Base-by-base conservation (phyloP, 805 yeast genomes). In the Candida sonorensis region DNA sequence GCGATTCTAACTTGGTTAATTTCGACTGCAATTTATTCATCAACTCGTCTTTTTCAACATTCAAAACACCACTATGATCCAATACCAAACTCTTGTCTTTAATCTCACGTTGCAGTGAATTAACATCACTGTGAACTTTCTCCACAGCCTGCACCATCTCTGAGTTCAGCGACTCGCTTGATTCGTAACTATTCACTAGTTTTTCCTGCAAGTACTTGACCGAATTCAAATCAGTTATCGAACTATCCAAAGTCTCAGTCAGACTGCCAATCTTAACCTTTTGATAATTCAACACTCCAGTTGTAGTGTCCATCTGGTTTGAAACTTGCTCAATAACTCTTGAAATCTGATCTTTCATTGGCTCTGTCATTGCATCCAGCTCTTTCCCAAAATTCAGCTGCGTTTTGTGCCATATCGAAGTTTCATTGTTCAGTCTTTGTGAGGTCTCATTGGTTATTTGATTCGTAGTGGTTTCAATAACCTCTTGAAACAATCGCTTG, bases 201-300 rank as follows among this genome's bases (percentile, higher is more conserved):
- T 10, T 19, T 10, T 19, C 10, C 21, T 19, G 7, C 21, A 19
- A 19, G 10, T 7, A 19, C 21, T 7, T 8, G 21, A n/a, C n/a
- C n/a, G n/a, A n/a, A n/a, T n/a, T n/a, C n/a, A n/a, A n/a, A n/a
- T n/a, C n/a, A n/a, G n/a, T n/a, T n/a, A n/a, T n/a, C 21, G 10
- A 8, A 8, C 21, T 14, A 5, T 19, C 17, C n/a, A 31, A 16
- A 17, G 21, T 26, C 16, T 7, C 30, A 17, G 19, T 26, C 15
- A 41, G 17, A 12, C 36, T 34, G 15, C 31, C 24, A 11, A 41
- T 12, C 18, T 36, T 36, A 22, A 41, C 38, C 14, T 26, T 34
- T 17, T 41, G 38, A 33, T 39, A 40, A 22, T 39, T 41, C 26
- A 44, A 25, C 14, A 37, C 38, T 2, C 44, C 44, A 7, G 36